These are phyloP conservation scores for Clonostachys byssicola DNA, from an alignment of 2,329 filamentous ascomycete genomes.

Conservation along the genomic window DNA sequence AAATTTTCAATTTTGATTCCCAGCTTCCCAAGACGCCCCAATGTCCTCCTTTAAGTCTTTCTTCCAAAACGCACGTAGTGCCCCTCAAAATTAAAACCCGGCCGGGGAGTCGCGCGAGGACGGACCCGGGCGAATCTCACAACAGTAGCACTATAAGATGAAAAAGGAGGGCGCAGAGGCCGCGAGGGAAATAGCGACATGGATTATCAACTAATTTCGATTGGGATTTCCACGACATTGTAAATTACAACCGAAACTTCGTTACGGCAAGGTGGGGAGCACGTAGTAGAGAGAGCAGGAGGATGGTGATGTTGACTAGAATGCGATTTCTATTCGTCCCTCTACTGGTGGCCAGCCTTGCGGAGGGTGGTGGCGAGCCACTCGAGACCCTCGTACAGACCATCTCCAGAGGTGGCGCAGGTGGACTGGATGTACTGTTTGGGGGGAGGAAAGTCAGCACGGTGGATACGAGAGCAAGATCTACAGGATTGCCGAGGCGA, in stretches of 20 bases:
- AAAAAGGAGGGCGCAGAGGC: conserved; percentile 1
- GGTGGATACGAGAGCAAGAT: conserved; percentile 9
- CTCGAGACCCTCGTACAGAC: conserved; percentile 98
- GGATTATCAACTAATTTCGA: conserved; percentile 45
- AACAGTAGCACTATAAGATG: not conserved
- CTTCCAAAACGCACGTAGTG: not conserved
- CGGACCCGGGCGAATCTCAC: not conserved
- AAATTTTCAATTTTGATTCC: conserved; percentile 1
- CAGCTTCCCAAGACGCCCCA: conserved; percentile 2
- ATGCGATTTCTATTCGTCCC: conserved; percentile 20
- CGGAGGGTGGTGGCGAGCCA: conserved; percentile 82
- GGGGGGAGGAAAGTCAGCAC: conserved; percentile 10
- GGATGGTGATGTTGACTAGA: conserved; percentile 23
- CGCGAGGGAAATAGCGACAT: not conserved
- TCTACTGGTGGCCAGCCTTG: conserved; percentile 67
- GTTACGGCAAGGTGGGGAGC: conserved; percentile 27
- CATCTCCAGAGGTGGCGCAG: conserved; percentile 97
- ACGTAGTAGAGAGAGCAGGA: conserved; percentile 33
- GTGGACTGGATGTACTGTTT: conserved; percentile 96
- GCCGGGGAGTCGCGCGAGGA: not conserved
- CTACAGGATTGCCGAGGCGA: conserved; percentile 1
- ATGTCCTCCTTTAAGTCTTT: not conserved
- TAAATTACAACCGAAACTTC: conserved; percentile 55
- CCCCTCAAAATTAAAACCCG: not conserved
- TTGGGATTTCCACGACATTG: conserved; percentile 48